These are phyloP conservation scores for Pseudogymnoascus sp. DNA, from an alignment of 2,329 filamentous ascomycete genomes.

Conservation along the genomic window DNA sequence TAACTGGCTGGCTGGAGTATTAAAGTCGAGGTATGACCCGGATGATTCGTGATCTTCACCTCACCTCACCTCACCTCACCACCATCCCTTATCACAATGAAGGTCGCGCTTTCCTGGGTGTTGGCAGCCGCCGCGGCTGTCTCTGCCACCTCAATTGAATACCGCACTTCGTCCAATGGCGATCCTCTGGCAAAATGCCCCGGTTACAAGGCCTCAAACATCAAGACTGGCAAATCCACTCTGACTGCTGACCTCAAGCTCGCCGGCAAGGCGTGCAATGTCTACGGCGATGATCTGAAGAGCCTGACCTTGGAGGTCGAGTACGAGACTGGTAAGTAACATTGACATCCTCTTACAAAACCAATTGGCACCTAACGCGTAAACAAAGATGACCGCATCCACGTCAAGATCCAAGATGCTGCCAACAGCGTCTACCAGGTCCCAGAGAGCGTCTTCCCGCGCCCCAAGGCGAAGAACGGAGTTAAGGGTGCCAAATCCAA, in stretches of 20 bases:
- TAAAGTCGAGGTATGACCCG: neutral
- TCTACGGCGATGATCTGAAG: constrained; percentile 48
- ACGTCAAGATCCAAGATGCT: constrained; percentile 55
- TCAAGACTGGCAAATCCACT: constrained; percentile 33
- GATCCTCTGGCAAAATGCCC: constrained; percentile 33
- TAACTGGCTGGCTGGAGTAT: neutral
- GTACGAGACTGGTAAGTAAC: constrained; percentile 46
- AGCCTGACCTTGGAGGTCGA: constrained; percentile 50
- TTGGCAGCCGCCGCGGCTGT: constrained; percentile 13
- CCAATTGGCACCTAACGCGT: neutral
- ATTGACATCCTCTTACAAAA: neutral
- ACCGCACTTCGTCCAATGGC: neutral
- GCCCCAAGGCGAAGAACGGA: constrained; percentile 34
- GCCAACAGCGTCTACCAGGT: constrained; percentile 53
- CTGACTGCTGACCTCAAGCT: constrained; percentile 50
- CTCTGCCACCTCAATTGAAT: constrained; percentile 10
- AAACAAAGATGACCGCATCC: constrained; percentile 45
- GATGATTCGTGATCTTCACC: constrained; percentile 2
- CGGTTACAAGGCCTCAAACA: constrained; percentile 44
- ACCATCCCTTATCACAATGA: constrained; percentile 11
- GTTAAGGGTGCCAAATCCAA: constrained; percentile 29
- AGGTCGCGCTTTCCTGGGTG: constrained; percentile 13
- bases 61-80: neutral
- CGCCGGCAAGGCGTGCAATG: constrained; percentile 50
- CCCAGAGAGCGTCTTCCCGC: constrained; percentile 46